phyloP scores from a whole-genome alignment of 1,139 yeast genomes.

The Candida frijolesensis region DNA sequence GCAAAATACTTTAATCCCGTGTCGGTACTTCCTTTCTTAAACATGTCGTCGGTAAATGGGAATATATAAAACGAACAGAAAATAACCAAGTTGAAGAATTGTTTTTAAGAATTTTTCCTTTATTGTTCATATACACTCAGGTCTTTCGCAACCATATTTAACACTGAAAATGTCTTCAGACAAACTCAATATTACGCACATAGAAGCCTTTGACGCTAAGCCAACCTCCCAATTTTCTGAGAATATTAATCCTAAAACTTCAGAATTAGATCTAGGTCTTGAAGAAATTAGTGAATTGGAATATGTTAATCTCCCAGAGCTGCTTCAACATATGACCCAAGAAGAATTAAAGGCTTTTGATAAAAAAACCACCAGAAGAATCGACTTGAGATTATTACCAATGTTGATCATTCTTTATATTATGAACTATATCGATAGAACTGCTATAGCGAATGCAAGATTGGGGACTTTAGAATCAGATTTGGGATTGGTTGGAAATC shows the following conservation, averaged over 20 bases:
- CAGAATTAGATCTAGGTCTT: constrained; percentile 13
- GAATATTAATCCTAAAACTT: constrained; percentile 2
- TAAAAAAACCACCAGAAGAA: constrained; percentile 43
- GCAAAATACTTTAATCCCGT: no score
- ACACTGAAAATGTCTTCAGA: background rate
- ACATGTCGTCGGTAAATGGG: no score
- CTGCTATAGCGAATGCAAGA: constrained; percentile 63
- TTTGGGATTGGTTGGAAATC: constrained; percentile 46
- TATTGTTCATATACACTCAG: background rate
- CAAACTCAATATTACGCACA: background rate
- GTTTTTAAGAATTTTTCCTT: background rate
- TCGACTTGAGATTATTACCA: constrained; percentile 58
- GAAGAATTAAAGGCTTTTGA: constrained; percentile 43
- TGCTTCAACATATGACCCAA: constrained; percentile 31
- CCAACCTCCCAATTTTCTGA: constrained; percentile 12
- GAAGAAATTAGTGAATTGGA: constrained; percentile 9
- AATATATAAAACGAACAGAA: no score
- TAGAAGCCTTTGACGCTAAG: constrained; percentile 8
- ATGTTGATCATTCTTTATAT: constrained; percentile 55
- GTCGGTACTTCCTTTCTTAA: no score
- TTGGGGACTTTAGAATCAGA: constrained; percentile 59
- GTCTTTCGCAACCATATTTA: background rate
- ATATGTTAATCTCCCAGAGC: constrained; percentile 30
- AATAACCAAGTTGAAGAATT: background rate
- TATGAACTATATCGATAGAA: constrained; percentile 58